Percentiles rank a stretch among this genome's conserved stretches.
Evolutionary conservation across 2,329 filamentous ascomycete species (phyloP).

Genomic region (Microdochium nivale): DNA sequence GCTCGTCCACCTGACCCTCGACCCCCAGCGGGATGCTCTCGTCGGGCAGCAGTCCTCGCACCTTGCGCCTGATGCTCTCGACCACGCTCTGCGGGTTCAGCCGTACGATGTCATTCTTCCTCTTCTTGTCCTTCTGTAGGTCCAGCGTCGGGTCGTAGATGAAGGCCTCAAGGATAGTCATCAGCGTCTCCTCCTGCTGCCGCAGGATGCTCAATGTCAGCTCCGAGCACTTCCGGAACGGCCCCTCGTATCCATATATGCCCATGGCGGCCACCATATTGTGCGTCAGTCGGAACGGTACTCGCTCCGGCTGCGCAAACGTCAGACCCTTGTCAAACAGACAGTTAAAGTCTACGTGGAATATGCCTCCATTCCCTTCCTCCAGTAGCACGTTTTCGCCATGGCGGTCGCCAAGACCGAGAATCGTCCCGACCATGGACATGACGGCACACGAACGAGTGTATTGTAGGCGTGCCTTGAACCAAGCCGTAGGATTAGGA

Average conservation of each 20-base stretch:
- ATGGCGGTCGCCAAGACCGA: slow-evolving; percentile 89
- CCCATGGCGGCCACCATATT: slow-evolving; percentile 99
- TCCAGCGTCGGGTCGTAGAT: slow-evolving; percentile 95
- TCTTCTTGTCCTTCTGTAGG: slow-evolving; percentile 65
- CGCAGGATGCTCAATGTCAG: slow-evolving; percentile 76
- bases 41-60: slow-evolving; percentile 72
- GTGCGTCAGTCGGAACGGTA: slow-evolving; percentile 94
- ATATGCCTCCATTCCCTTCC: slow-evolving; percentile 84
- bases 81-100: slow-evolving; percentile 66
- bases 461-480: slow-evolving; percentile 78
- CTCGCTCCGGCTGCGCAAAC: slow-evolving; percentile 87
- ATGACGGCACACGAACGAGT: slow-evolving; percentile 94
- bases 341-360: slow-evolving; percentile 99
- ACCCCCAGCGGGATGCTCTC: slow-evolving; percentile 91
- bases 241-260: slow-evolving; percentile 85
- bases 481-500: slow-evolving; percentile 87
- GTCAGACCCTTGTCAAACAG: slow-evolving; percentile 97
- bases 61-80: slow-evolving; percentile 79
- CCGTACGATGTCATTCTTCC: slow-evolving; percentile 37
- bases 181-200: slow-evolving; percentile 89
- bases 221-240: slow-evolving; percentile 86
- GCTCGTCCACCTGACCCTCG: slow-evolving; percentile 92
- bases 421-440: slow-evolving; percentile 97
- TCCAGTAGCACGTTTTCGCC: slow-evolving; percentile 96
- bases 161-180: slow-evolving; percentile 96